Evolutionary conservation across 768 basidiomycete species (phyloP).

Genomic region (Sporobolomyces phaffii): DNA sequence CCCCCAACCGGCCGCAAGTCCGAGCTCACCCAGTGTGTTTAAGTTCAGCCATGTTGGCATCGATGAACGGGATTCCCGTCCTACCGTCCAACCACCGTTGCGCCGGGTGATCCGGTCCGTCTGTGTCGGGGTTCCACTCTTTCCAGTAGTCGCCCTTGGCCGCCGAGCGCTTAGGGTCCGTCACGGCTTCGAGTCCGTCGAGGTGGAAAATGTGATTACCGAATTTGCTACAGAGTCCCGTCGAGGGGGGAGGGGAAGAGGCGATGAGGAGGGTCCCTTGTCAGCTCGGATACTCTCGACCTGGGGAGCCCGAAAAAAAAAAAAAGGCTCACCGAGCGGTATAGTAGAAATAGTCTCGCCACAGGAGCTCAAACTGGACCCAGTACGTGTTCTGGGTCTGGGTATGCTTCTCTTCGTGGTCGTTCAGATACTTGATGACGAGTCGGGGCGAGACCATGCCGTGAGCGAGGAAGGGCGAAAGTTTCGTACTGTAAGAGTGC

Average conservation of each 20-base stretch:
- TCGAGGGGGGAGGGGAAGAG: background rate
- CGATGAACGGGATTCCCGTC: slow-evolving; percentile 50
- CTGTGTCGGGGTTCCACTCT: slow-evolving; percentile 32
- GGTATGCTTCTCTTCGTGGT: slow-evolving; percentile 41
- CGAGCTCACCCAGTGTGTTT: slow-evolving; percentile 26
- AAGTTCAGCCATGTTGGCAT: slow-evolving; percentile 41
- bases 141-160: slow-evolving; percentile 40
- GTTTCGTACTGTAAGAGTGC: slow-evolving; percentile 49
- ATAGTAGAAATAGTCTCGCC: slow-evolving; percentile 51
- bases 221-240: slow-evolving; percentile 35
- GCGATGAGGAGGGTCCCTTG: no score
- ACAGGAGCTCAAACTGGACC: slow-evolving; percentile 48
- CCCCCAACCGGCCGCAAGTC: no score
- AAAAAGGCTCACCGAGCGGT: slow-evolving; percentile 38
- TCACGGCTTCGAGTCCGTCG: slow-evolving; percentile 46
- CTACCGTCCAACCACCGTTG: slow-evolving; percentile 31
- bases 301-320: no score
- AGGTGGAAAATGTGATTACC: slow-evolving; percentile 48
- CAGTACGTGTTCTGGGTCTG: slow-evolving; percentile 49
- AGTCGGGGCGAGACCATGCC: slow-evolving; percentile 43
- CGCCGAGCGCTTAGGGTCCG: slow-evolving; percentile 42
- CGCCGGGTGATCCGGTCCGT: slow-evolving; percentile 33
- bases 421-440: slow-evolving; percentile 30
- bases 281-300: background rate
- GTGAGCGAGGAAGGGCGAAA: slow-evolving; percentile 48